These are phyloP conservation scores for Fallopia convolvulus DNA, from an alignment of 148 eudicot species.

Conservation along the genomic window DNA sequence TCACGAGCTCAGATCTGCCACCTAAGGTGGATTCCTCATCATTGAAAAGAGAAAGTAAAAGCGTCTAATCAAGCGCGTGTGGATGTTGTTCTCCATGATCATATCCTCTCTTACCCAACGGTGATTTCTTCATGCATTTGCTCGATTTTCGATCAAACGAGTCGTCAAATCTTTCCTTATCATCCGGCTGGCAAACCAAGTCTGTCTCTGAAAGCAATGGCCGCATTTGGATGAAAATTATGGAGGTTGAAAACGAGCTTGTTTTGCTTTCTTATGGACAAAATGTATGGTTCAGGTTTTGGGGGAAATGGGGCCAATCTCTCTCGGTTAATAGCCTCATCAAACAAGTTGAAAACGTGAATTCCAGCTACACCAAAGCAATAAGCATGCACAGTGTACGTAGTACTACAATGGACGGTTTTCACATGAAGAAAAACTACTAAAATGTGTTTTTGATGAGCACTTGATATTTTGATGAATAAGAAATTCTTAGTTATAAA, in stretches of 20 bases:
- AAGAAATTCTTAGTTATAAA: no score
- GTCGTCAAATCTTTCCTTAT: not conserved
- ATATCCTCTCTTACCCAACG: slow-evolving; percentile 55
- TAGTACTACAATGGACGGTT: no score
- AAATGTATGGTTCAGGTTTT: not conserved
- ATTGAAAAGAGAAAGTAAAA: slow-evolving; percentile 27
- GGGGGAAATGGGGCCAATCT: not conserved
- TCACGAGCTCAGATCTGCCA: no score
- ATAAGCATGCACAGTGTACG: no score
- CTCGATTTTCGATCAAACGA: slow-evolving; percentile 43
- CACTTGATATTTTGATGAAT: no score
- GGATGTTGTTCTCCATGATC: slow-evolving; percentile 47
- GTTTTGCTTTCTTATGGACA: slow-evolving; percentile 7
- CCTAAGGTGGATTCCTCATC: no score
- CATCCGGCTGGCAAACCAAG: not conserved
- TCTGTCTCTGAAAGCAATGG: not conserved
- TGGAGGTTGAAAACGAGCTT: slow-evolving; percentile 3
- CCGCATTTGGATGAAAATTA: not conserved
- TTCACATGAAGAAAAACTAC: no score
- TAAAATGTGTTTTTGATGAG: no score
- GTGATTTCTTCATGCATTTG: slow-evolving; percentile 56
- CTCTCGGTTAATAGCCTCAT: not conserved
- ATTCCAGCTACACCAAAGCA: no score
- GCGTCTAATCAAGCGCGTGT: slow-evolving; percentile 52
- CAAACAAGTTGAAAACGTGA: not conserved